Base-by-base conservation (phyloP, 148 eudicot species). In the Chenopodium suecicum region DNA sequence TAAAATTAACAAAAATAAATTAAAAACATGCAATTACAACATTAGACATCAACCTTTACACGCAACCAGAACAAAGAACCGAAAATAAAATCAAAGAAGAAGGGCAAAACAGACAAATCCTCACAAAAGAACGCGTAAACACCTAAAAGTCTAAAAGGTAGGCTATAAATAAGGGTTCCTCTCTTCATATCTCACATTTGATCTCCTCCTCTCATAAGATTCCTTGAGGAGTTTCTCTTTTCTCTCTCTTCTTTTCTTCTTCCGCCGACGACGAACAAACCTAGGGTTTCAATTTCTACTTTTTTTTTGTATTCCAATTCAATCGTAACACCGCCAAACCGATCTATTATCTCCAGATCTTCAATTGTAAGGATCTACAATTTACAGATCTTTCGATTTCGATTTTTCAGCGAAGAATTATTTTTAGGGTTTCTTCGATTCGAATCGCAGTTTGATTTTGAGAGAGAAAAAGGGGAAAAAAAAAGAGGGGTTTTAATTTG, bases 261-360 rank as follows among this genome's bases (percentile, higher is more conserved):
- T 56, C 62, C 62, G 62, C 62, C 62, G 22, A 2, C 62, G 62
- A 56, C 62, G 62, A 50, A 56, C 20, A 56, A 56, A 56, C 62
- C 80, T 80, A 84, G 86, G 86, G 80, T 80, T 84, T 84, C 67
- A 63, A 17, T 0, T n/a, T 63, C 41, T 4, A 41, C 5, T 41
- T 6, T 0, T 6, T 37, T 41, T 41, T 41, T 41, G 13, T n/a
- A 41, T 17, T 44, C 27, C 22, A 56, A 56, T 56, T 13, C 13
- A 50, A 50, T 62, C 77, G 71, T 68, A 67, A 19, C 5, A 62
- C 62, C 27, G n/a, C 29, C 62, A 56, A 56, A 56, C 1, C 17
- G 62, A 14, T 17, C 62, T 17, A 56, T 56, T 1, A 17, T 50
- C 54, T 14, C 5, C 62, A 56, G 32, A 78, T 67, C 74, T 41